These are phyloP conservation scores for Lentinus brumalis DNA, from an alignment of 768 basidiomycete genomes.

Conservation along the genomic window DNA sequence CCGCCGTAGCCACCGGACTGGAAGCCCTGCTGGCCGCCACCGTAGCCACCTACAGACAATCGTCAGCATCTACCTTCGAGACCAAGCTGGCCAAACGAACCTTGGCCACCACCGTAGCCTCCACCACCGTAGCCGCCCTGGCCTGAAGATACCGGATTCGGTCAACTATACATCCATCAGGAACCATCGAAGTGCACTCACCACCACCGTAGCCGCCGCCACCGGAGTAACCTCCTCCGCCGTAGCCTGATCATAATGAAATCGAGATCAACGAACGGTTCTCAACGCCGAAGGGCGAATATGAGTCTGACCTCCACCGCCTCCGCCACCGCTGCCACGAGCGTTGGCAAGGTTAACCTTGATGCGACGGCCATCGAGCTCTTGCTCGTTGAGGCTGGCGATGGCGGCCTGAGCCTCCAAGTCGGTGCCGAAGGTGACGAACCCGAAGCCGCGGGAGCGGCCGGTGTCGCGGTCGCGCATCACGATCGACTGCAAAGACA, in stretches of 20 bases:
- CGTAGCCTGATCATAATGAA: conserved; percentile 24
- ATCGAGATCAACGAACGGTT: background rate
- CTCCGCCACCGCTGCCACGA: conserved; percentile 53
- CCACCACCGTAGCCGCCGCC: conserved; percentile 31
- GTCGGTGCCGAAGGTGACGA: conserved; percentile 72
- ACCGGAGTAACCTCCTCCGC: conserved; percentile 33
- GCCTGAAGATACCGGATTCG: conserved; percentile 30
- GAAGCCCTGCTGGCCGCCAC: conserved; percentile 21
- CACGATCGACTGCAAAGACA: conserved; percentile 76
- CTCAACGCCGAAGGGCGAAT: background rate
- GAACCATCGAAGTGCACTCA: background rate
- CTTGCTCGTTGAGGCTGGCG: conserved; percentile 76
- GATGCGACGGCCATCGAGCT: conserved; percentile 91
- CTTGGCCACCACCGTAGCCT: conserved; percentile 27
- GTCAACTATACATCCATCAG: conserved; percentile 30
- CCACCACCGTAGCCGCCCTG: conserved; percentile 32
- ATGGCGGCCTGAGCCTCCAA: conserved; percentile 83
- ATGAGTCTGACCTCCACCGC: conserved; percentile 33
- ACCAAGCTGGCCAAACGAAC: conserved; percentile 16
- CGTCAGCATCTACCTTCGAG: conserved; percentile 13
- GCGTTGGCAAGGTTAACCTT: conserved; percentile 86
- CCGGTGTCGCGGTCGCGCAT: conserved; percentile 99
- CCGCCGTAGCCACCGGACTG: conserved; percentile 26
- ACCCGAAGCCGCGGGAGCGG: conserved; percentile 96
- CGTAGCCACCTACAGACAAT: conserved; percentile 5